Evolutionary conservation across 1,139 yeast species (phyloP).

Genomic region (Yamadazyma epiphylla): DNA sequence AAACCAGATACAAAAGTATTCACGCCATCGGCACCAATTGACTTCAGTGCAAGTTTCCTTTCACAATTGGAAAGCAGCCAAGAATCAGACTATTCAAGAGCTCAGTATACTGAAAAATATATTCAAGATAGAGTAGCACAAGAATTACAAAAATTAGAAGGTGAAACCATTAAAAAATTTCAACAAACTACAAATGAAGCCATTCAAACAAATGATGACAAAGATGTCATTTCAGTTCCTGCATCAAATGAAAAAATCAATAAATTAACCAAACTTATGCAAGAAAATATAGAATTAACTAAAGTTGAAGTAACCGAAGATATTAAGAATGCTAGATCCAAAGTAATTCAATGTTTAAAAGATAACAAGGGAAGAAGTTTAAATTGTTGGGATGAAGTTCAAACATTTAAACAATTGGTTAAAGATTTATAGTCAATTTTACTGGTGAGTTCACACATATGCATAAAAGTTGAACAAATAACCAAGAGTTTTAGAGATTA

Average conservation of each 20-base stretch:
- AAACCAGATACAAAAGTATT: conserved; percentile 65
- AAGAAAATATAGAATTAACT: conserved; percentile 45
- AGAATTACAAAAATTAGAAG: conserved; percentile 60
- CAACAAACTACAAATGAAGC: conserved; percentile 48
- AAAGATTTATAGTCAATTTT: conserved; percentile 18
- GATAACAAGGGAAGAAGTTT: conserved; percentile 70
- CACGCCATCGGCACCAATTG: conserved; percentile 71
- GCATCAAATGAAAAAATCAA: conserved; percentile 36
- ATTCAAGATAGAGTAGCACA: conserved; percentile 73
- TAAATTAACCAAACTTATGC: conserved; percentile 43
- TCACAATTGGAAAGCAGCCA: conserved; percentile 67
- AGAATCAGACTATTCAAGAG: conserved; percentile 80
- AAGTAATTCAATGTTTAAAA: conserved; percentile 62
- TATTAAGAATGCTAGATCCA: conserved; percentile 45
- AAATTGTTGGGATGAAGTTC: conserved; percentile 86
- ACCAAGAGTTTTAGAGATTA: too few relatives aligned
- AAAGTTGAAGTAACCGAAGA: conserved; percentile 30
- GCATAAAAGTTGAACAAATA: neutral
- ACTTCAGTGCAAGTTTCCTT: conserved; percentile 65
- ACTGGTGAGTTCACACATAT: neutral
- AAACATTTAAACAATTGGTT: conserved; percentile 58
- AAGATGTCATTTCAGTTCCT: conserved; percentile 26
- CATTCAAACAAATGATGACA: conserved; percentile 28
- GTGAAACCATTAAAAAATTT: conserved; percentile 54
- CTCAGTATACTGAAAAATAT: conserved; percentile 73